Base-by-base conservation (phyloP, 306 rosid species). In the Sophora flavescens region DNA sequence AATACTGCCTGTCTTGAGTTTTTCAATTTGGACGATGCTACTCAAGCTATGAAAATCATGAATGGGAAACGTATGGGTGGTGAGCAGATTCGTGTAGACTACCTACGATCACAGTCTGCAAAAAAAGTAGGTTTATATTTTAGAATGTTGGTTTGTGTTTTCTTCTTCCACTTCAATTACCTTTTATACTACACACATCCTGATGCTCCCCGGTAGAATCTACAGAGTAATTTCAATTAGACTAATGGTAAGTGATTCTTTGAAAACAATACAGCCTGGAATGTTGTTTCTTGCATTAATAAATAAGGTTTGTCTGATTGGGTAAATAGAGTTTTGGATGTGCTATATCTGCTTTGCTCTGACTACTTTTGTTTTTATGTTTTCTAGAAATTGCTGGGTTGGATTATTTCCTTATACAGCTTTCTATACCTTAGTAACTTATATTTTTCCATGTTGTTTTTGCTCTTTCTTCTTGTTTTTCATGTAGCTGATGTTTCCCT, bases 71-170 rank as follows among this genome's bases (percentile, higher is more conserved):
- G 89, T 16, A 51, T 93, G 41, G 97, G 91, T 68, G 96, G 98
- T 54, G 99, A 91, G n/a, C 97, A 88, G 79, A 84, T 96, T 58
- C 97, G 96, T 44, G 99, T 96, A 22, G 98, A 96, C 79, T 96
- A 86, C 78, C 96, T 96, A 58, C 89, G 99, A 35, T 93, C 98
- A 30, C 90, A 89, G 52, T 81, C 91, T 35, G 68, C 87, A 1
- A 95, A 84, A 83, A 92, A 86, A 73, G 99, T 92, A 84, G 72
- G 86, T 79, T 72, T 70, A 15, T 82, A 72, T 28, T 71, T 65
- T 61, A 62, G 16, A 60, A 63, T 51, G 68, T 63, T 60, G 47
- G 33, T 22, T 64, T 63, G 39, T 63, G 45, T 74, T 48, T 30
- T 51, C 60, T 35, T 63, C 28, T 48, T 53, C 74, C 41, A 53